Evolutionary conservation across 1,284 basidiomycete species (phyloP).

Genomic region (Microbotryum intermedium): DNA sequence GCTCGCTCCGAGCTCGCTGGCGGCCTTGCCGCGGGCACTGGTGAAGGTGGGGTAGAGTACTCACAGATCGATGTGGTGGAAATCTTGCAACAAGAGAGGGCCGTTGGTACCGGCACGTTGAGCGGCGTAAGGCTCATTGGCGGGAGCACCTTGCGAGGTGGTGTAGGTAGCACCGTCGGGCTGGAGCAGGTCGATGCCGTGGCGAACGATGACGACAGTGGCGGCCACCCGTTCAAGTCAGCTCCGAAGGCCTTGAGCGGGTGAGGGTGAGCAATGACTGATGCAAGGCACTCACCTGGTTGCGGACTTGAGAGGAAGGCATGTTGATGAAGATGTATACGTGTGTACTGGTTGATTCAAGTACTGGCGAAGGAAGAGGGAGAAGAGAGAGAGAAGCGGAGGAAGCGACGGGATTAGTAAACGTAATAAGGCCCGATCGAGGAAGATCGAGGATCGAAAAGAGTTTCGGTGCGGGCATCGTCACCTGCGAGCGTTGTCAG

Average conservation of each 20-base stretch:
- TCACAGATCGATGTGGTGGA: constrained; percentile 51
- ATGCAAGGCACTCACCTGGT: constrained; percentile 37
- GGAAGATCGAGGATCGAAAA: no score
- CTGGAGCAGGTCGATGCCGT: neutral
- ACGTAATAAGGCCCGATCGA: no score
- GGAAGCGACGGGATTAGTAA: no score
- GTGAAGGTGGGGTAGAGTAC: constrained; percentile 11
- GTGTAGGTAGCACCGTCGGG: constrained; percentile 61
- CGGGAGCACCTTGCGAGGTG: constrained; percentile 67
- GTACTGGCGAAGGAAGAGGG: no score
- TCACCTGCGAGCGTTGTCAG: no score
- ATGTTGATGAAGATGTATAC: constrained; percentile 39
- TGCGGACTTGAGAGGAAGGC: constrained; percentile 56
- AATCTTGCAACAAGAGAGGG: constrained; percentile 80
- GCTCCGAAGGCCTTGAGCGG: neutral
- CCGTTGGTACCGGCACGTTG: constrained; percentile 67
- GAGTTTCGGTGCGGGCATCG: no score
- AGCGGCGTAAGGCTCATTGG: constrained; percentile 46
- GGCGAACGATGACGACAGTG: neutral
- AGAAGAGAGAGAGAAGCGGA: no score
- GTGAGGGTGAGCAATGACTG: neutral
- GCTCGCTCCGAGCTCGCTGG: neutral
- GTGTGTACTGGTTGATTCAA: neutral
- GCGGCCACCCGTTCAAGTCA: neutral
- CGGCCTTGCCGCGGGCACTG: no score